A percentile compares a stretch with the other conserved stretches of the same genome.
Conservation (phyloP, 371 early-diverging fungal genomes). For the Zychaea mexicana region DNA sequence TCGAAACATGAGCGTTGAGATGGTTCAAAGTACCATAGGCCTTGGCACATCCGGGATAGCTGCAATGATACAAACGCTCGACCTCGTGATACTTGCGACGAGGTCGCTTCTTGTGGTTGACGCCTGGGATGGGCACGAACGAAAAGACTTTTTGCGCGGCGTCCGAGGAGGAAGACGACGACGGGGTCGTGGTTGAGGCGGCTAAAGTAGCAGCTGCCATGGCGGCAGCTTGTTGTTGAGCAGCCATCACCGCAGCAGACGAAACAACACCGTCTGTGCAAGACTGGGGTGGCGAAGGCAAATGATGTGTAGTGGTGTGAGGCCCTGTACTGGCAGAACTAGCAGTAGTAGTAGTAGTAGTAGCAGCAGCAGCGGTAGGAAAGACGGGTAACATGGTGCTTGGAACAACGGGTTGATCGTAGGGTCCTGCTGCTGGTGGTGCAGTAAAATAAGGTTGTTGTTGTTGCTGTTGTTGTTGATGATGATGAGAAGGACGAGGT, state of each 20-base stretch:
- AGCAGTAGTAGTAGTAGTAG: slow-evolving; percentile 5
- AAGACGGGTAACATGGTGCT: not conserved
- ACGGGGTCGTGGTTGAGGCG: too few species aligned
- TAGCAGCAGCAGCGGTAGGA: not conserved
- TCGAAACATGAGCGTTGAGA: slow-evolving; percentile 71
- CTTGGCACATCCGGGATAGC: slow-evolving; percentile 63
- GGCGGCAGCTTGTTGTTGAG: slow-evolving; percentile 14
- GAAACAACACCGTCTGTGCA: slow-evolving; percentile 17
- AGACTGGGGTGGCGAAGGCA: slow-evolving; percentile 22
- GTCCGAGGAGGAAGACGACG: slow-evolving; percentile 12
- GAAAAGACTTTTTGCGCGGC: slow-evolving; percentile 55
- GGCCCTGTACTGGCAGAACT: not conserved
- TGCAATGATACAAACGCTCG: slow-evolving; percentile 70
- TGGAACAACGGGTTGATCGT: not conserved
- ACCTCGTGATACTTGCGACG: slow-evolving; percentile 73
- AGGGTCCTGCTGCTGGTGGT: not conserved
- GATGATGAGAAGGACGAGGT: not conserved
- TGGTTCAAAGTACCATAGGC: slow-evolving; percentile 76
- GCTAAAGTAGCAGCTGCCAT: slow-evolving; percentile 5
- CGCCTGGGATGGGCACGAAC: slow-evolving; percentile 65
- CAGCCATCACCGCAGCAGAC: slow-evolving; percentile 14
- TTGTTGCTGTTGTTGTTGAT: not conserved
- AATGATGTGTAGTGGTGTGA: slow-evolving; percentile 1
- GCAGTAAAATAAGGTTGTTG: not conserved
- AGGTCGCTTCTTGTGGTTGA: slow-evolving; percentile 69